Evolutionary conservation across 495 filamentous ascomycete species (phyloP), one percentile per base, ranked within the genome.

Genomic region (Tuber aestivum): DNA sequence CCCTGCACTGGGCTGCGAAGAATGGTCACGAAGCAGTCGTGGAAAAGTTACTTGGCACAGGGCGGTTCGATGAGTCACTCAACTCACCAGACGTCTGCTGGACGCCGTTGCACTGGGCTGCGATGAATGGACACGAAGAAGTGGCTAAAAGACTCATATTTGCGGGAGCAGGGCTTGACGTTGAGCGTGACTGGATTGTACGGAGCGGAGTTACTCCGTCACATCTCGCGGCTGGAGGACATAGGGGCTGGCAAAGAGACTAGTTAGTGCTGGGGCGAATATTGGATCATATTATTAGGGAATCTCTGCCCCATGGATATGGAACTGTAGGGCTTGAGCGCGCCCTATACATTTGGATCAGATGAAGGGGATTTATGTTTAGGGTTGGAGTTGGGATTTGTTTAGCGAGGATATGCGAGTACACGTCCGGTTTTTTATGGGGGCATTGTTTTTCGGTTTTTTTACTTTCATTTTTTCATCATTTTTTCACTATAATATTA

Each of bases 71-170:
- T 27, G 56, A 65, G n/a, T 65, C 56, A 18, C 27, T 65, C 56
- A 35, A 65, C 56, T 65, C 56, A 35, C 56, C 56, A 20, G 56
- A 65, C 14, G 56, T 65, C 27, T 65, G 72, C 10, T 27, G 38
- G 75, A 79, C 77, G 37, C 76, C 76, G 1, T 42, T 79, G 21
- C 50, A 50, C 45, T 44, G 74, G 37, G 75, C 75, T 35, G 71
- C 61, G 27, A 41, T 71, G 6, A 65, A 75, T 35, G 71, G 72
- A 2, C 74, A 76, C 12, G 70, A 69, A 9, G 42, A 41, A 14
- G 50, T 61, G 12, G 72, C 71, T 18, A 74, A 61, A 23, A 37
- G 75, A 9, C 41, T 79, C 10, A 45, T 80, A 21, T 72, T 50
- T 3, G 41, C 56, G 12, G 72, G 74, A 3, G 79, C 79, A 45